These are phyloP conservation scores for Botrytis medusae DNA, from an alignment of 2,329 filamentous ascomycete genomes.

Conservation along the genomic window DNA sequence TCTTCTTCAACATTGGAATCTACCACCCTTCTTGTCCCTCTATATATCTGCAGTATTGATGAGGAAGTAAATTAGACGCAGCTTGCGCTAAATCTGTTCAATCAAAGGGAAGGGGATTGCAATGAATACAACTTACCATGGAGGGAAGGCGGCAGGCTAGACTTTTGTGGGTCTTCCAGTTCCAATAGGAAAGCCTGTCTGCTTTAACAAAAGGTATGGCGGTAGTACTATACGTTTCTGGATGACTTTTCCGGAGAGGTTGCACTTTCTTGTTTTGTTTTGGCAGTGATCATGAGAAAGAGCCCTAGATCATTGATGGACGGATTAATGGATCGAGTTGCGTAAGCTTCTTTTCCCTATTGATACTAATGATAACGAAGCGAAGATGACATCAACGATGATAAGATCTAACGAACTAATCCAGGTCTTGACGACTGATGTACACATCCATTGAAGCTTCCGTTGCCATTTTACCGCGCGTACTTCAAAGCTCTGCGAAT, in stretches of 20 bases:
- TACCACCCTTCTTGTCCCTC: not conserved
- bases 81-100: not conserved
- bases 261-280: not conserved
- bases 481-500: not conserved
- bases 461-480: not conserved
- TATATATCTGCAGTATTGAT: not conserved
- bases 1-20: not conserved
- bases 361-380: not conserved
- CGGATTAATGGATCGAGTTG: not conserved
- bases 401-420: not conserved
- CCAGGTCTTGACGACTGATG: not conserved
- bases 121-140: fast-evolving
- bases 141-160: not conserved
- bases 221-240: not conserved
- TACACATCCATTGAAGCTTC: not conserved
- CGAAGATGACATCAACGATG: not conserved
- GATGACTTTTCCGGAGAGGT: not conserved
- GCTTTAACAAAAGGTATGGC: not conserved
- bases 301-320: not conserved
- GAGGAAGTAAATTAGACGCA: not conserved
- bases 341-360: not conserved
- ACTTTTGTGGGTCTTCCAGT: not conserved
- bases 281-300: not conserved
- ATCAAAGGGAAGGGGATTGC: not conserved
- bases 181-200: not conserved